Evolutionary conservation across 2,329 filamentous ascomycete genomes (phyloP).

Genomic region (Didymella keratinophila): DNA sequence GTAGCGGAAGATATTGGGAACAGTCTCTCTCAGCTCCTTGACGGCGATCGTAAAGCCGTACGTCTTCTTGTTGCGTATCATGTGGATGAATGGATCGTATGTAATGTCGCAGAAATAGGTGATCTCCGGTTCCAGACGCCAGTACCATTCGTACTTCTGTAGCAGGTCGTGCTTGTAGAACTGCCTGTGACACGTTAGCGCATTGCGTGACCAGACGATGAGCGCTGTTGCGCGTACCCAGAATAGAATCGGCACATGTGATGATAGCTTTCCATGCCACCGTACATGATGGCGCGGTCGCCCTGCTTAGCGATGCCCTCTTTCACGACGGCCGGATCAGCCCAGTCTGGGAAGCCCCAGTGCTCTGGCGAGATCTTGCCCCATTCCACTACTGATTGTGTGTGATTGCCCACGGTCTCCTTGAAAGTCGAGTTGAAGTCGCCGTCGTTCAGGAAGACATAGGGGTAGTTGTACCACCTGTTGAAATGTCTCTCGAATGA

Average conservation of each 20-base stretch:
- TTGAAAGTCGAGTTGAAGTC: constrained; percentile 97
- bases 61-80: constrained; percentile 94
- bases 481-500: constrained; percentile 99
- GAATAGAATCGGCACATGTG: constrained; percentile 99
- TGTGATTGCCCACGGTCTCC: constrained; percentile 86
- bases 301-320: constrained; percentile 97
- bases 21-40: constrained; percentile 96
- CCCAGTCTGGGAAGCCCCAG: constrained; percentile 98
- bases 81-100: constrained; percentile 95
- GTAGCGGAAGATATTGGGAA: constrained; percentile 98
- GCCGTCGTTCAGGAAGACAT: constrained; percentile 96
- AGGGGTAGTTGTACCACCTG: constrained; percentile 97
- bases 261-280: constrained; percentile 97
- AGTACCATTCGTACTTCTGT: constrained; percentile 99
- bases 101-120: constrained; percentile 99
- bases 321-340: constrained; percentile 89
- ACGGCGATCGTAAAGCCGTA: constrained; percentile 99
- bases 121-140: constrained; percentile 98
- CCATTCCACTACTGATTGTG: constrained; percentile 87
- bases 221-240: constrained; percentile 66
- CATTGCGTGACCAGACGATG: not conserved
- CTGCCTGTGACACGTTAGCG: constrained; percentile 63
- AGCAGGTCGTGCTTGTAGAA: constrained; percentile 98
- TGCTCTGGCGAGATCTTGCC: constrained; percentile 88
- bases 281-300: constrained; percentile 98